Evolutionary conservation across 2,329 filamentous ascomycete species (phyloP).

Genomic region (Trichoderma citrinoviride): DNA sequence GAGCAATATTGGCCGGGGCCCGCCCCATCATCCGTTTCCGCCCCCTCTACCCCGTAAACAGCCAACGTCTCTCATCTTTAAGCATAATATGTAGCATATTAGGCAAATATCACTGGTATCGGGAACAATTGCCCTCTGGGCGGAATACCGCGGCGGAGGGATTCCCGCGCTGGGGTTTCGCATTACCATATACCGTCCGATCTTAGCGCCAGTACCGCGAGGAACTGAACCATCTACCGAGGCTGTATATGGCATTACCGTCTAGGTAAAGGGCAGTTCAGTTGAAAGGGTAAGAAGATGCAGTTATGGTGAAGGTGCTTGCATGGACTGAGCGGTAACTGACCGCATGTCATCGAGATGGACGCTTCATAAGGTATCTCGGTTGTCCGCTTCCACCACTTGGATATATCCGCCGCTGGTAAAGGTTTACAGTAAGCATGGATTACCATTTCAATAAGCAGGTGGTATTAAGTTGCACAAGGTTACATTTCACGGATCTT

Average conservation of each 20-base stretch:
- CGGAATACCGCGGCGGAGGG: neutral
- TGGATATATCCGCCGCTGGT: no score
- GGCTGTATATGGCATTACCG: rapidly evolving
- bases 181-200: neutral
- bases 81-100: neutral
- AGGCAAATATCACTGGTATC: neutral
- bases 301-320: no score
- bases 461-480: neutral
- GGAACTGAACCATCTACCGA: neutral
- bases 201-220: neutral
- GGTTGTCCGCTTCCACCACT: no score
- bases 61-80: neutral
- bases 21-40: neutral
- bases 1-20: neutral
- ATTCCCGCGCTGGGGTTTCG: neutral
- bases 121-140: neutral
- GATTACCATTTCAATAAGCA: neutral
- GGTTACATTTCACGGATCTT: neutral
- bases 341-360: no score
- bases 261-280: neutral
- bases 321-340: no score
- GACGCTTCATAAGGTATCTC: no score
- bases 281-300: neutral
- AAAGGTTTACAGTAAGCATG: no score
- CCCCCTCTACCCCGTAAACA: neutral